Conservation (phyloP, 1,139 yeast species). For the Saccharomyces hybrid region DNA sequence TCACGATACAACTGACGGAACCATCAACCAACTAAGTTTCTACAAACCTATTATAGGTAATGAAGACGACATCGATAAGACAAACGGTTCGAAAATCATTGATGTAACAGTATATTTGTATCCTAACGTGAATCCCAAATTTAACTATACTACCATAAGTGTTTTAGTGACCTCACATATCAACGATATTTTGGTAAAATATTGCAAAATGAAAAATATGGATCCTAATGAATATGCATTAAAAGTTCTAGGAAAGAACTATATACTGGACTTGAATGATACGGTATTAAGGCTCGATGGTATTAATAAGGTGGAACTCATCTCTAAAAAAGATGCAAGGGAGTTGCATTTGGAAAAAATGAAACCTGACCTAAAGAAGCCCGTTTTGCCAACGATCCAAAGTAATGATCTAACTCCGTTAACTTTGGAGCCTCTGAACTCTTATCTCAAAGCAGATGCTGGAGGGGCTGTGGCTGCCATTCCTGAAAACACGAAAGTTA, state of each 20-base stretch:
- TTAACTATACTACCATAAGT: conserved; percentile 25
- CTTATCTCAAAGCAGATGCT: conserved; percentile 16
- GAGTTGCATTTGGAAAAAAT: conserved; percentile 24
- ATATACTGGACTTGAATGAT: conserved; percentile 32
- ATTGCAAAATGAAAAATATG: conserved; percentile 29
- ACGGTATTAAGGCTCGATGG: conserved; percentile 34
- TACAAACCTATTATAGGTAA: conserved; percentile 32
- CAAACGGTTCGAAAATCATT: conserved; percentile 23
- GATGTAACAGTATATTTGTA: conserved; percentile 30
- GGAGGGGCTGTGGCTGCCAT: conserved; percentile 2
- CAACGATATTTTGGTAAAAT: conserved; percentile 32
- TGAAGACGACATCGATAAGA: conserved; percentile 18
- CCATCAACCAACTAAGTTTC: conserved; percentile 31
- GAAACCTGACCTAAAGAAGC: conserved; percentile 22
- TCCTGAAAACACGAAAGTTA: conserved; percentile 8
- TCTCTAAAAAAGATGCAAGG: conserved; percentile 29
- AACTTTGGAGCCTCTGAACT: conserved; percentile 22
- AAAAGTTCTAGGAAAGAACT: conserved; percentile 29
- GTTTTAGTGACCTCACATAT: conserved; percentile 31
- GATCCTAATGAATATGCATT: conserved; percentile 32
- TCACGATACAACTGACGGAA: conserved; percentile 7
- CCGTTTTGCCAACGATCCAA: conserved; percentile 29
- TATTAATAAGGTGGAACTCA: conserved; percentile 24
- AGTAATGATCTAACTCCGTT: conserved; percentile 31
- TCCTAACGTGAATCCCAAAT: conserved; percentile 28